phyloP scores from a whole-genome alignment of 2,329 filamentous ascomycete genomes.

The Onygena corvina region DNA sequence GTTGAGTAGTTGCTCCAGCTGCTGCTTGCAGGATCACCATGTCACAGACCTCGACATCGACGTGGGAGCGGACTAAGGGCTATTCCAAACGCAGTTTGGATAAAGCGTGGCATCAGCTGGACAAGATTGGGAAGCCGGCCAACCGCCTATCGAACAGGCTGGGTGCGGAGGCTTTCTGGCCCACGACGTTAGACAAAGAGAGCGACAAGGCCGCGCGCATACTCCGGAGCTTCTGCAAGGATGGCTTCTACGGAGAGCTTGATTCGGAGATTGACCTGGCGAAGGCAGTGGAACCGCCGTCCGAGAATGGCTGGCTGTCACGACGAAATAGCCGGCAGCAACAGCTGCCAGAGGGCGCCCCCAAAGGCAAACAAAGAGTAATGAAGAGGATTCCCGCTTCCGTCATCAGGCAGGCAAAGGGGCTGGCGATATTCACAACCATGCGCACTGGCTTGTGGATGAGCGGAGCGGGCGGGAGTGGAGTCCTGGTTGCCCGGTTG shows the following conservation, averaged over 20 bases:
- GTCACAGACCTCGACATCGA: constrained; percentile 26
- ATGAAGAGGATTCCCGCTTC: constrained; percentile 74
- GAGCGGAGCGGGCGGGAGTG: constrained; percentile 80
- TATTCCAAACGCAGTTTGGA: constrained; percentile 57
- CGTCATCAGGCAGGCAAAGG: constrained; percentile 80
- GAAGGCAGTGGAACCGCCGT: constrained; percentile 18
- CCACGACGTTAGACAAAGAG: constrained; percentile 72
- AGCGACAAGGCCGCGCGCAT: constrained; percentile 86
- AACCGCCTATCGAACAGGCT: constrained; percentile 73
- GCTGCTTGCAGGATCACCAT: not conserved
- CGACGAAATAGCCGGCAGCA: not conserved
- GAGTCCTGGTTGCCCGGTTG: constrained; percentile 70
- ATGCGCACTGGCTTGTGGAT: constrained; percentile 91
- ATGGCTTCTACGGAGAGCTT: constrained; percentile 56
- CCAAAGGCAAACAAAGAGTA: constrained; percentile 50
- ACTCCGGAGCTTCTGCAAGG: constrained; percentile 76
- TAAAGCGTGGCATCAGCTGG: constrained; percentile 55
- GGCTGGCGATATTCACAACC: constrained; percentile 85
- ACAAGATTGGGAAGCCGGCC: constrained; percentile 62
- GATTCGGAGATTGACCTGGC: constrained; percentile 41
- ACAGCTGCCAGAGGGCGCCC: constrained; percentile 34
- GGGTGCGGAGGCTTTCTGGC: constrained; percentile 74
- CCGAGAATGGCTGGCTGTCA: constrained; percentile 15
- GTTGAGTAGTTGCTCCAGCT: not conserved
- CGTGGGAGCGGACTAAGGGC: constrained; percentile 43